These are phyloP conservation scores for Talaromyces sp. DNA, from an alignment of 2,329 filamentous ascomycete species.

Conservation along the genomic window DNA sequence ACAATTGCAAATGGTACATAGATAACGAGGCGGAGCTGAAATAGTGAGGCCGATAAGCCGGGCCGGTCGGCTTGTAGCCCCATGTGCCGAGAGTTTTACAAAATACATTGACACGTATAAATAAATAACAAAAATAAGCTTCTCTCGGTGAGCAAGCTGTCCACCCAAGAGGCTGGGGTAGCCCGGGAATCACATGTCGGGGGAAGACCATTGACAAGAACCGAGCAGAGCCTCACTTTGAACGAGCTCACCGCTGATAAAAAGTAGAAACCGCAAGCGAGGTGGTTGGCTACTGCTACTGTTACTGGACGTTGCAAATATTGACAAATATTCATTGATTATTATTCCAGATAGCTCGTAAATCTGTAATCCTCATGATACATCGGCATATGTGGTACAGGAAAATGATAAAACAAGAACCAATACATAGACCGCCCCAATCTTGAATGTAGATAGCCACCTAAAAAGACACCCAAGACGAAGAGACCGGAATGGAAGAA, in stretches of 20 bases:
- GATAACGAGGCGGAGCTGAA: not conserved
- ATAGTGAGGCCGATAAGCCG: too few relatives aligned
- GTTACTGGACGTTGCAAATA: not conserved
- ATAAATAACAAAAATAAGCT: not conserved
- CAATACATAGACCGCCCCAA: not conserved
- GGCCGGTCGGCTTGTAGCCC: not conserved
- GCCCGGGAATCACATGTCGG: not conserved
- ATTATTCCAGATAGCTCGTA: not conserved
- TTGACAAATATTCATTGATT: not conserved
- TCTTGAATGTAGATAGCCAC: not conserved
- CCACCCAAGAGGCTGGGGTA: too few relatives aligned
- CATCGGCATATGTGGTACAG: not conserved
- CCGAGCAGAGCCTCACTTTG: not conserved
- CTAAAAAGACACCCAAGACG: not conserved
- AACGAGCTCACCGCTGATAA: not conserved
- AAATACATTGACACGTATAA: too few relatives aligned
- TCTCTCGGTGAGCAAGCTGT: not conserved
- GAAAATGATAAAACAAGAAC: not conserved
- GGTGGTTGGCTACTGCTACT: not conserved
- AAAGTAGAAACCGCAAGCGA: not conserved
- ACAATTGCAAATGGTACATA: too few relatives aligned
- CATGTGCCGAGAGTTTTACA: not conserved
- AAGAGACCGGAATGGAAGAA: not conserved
- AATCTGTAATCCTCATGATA: not conserved
- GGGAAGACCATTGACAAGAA: not conserved